Conservation (phyloP, 2,329 filamentous ascomycete genomes). For the Fusarium mexicanum region DNA sequence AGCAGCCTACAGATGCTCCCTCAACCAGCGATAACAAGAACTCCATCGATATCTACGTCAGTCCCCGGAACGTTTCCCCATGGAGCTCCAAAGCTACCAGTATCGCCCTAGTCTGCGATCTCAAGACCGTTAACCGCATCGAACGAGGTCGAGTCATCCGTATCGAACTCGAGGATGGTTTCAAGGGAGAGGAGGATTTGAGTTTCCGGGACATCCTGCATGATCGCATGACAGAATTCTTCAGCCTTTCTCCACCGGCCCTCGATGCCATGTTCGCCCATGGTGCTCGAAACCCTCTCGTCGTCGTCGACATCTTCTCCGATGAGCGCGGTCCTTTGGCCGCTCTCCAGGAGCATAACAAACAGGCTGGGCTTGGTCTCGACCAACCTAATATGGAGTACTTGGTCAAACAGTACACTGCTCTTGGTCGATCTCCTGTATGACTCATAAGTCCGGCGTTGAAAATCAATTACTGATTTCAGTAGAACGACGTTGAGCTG, state of each 20-base stretch:
- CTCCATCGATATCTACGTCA: constrained; percentile 73
- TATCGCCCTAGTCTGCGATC: constrained; percentile 90
- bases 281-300: constrained; percentile 67
- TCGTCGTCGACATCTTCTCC: constrained; percentile 78
- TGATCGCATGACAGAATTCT: constrained; percentile 95
- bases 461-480: constrained; percentile 34
- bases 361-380: constrained; percentile 82
- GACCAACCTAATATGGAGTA: constrained; percentile 93
- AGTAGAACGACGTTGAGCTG: constrained; percentile 81
- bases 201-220: constrained; percentile 76
- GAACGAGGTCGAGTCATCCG: constrained; percentile 87
- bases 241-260: constrained; percentile 73
- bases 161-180: constrained; percentile 65
- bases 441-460: constrained; percentile 45
- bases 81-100: constrained; percentile 98
- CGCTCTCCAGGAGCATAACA: constrained; percentile 84
- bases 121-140: constrained; percentile 78
- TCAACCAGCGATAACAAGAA: constrained; percentile 51
- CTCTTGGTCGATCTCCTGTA: constrained; percentile 64
- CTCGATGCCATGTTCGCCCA: constrained; percentile 83
- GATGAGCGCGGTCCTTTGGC: constrained; percentile 72
- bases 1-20: constrained; percentile 40
- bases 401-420: constrained; percentile 71
- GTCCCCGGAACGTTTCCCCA: constrained; percentile 88
- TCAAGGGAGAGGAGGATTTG: constrained; percentile 58